phyloP scores from a whole-genome alignment of 306 rosid genomes.

The Cotoneaster glaucophyllus region DNA sequence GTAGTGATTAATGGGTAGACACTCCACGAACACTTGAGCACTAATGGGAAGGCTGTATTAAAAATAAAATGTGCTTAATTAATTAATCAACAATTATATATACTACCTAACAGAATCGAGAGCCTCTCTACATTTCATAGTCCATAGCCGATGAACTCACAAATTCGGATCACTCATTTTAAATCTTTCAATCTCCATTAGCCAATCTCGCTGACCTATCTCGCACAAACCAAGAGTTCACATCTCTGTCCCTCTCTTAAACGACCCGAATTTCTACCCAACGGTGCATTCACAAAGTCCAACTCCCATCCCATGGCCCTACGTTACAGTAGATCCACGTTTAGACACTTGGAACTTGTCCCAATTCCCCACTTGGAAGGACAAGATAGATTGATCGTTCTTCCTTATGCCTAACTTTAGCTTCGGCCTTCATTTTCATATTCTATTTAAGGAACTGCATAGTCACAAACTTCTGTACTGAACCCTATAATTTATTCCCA shows the following conservation, averaged over 20 bases:
- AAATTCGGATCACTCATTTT: too few species aligned
- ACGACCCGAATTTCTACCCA: too few species aligned
- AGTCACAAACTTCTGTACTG: not conserved
- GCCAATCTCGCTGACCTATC: too few species aligned
- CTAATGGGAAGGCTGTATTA: not conserved
- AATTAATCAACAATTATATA: too few species aligned
- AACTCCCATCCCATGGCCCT: not conserved
- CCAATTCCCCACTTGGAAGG: slow-evolving; percentile 30
- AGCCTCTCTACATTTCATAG: too few species aligned
- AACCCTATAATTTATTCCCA: not conserved
- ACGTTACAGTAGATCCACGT: slow-evolving; percentile 22
- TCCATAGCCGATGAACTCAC: too few species aligned
- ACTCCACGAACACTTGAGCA: not conserved
- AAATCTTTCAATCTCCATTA: too few species aligned
- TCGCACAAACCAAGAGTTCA: too few species aligned
- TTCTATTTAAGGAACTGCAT: slow-evolving; percentile 9
- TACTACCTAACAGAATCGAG: too few species aligned
- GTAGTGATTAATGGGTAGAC: not conserved
- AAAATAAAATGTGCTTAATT: not conserved
- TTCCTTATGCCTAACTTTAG: not conserved
- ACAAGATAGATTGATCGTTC: slow-evolving; percentile 6
- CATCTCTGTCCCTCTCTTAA: too few species aligned
- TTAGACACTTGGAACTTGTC: slow-evolving; percentile 19
- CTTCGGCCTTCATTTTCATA: not conserved
- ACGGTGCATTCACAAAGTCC: too few species aligned